These are phyloP conservation scores for Usnea hakonensis DNA, from an alignment of 495 filamentous ascomycete genomes.

Conservation along the genomic window DNA sequence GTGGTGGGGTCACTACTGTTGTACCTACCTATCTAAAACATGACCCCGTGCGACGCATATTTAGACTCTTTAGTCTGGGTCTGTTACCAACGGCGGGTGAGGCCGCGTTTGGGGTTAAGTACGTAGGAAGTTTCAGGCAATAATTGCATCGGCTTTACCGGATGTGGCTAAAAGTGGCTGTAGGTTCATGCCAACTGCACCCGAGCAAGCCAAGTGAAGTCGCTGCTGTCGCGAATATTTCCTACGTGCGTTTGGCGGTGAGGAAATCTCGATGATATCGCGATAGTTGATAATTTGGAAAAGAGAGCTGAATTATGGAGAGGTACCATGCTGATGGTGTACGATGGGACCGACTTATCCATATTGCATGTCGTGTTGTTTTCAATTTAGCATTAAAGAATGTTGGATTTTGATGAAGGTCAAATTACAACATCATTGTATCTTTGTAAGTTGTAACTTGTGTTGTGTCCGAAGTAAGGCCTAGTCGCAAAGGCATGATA, in stretches of 20 bases:
- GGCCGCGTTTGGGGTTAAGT: constrained; percentile 1
- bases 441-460: neutral
- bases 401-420: neutral
- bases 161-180: neutral
- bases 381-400: neutral
- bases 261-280: neutral
- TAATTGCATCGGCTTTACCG: neutral
- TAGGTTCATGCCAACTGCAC: neutral
- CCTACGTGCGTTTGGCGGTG: neutral
- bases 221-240: neutral
- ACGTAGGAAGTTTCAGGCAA: neutral
- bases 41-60: constrained; percentile 10
- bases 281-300: too few species aligned
- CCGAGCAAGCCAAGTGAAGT: neutral
- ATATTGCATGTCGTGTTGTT: neutral
- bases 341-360: neutral
- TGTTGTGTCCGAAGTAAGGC: neutral
- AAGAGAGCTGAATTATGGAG: too few species aligned
- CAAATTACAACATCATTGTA: neutral
- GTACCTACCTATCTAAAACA: neutral
- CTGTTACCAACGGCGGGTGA: neutral
- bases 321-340: too few species aligned
- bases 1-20: neutral
- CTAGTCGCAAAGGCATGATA: neutral
- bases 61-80: neutral